Conservation (phyloP, 2,329 filamentous ascomycete genomes). For the Epichloe sibirici region DNA sequence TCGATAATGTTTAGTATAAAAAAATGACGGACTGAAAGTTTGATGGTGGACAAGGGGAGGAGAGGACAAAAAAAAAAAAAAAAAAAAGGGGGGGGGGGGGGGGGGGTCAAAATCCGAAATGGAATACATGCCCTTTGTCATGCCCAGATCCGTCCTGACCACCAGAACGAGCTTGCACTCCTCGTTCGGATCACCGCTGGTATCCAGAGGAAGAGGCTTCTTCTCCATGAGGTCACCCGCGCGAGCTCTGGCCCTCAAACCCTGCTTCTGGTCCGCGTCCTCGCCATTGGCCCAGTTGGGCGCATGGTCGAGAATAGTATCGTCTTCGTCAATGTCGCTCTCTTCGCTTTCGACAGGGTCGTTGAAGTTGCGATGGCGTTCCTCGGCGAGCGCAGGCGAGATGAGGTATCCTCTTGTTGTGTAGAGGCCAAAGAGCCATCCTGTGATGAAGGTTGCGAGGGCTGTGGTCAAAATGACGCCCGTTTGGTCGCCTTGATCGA, state of each 20-base stretch:
- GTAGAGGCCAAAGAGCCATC: conserved; percentile 75
- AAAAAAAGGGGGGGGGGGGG: too few species aligned
- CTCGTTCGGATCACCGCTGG: conserved; percentile 36
- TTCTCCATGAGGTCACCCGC: conserved; percentile 11
- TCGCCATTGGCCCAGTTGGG: conserved; percentile 53
- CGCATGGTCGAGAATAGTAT: conserved; percentile 49
- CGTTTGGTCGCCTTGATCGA: conserved; percentile 23
- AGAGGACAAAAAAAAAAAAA: neutral
- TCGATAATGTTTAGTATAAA: neutral
- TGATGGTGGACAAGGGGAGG: neutral
- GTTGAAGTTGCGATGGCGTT: conserved; percentile 41
- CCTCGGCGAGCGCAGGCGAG: conserved; percentile 40
- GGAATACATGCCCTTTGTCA: conserved; percentile 73
- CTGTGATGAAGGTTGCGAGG: conserved; percentile 60
- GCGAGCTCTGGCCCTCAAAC: conserved; percentile 25
- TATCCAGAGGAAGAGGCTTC: conserved; percentile 20
- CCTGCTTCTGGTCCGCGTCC: conserved; percentile 48
- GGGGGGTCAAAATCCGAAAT: conserved; percentile 1
- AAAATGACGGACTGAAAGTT: too few species aligned
- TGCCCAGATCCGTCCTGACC: conserved; percentile 86
- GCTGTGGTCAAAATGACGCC: conserved; percentile 60
- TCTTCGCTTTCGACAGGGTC: conserved; percentile 59
- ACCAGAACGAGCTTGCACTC: conserved; percentile 93
- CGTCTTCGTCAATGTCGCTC: conserved; percentile 52
- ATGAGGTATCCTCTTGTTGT: conserved; percentile 48